Percentiles rank a stretch among this genome's conserved stretches.
Conservation (phyloP, 768 basidiomycete genomes). For the Boletales sp. region DNA sequence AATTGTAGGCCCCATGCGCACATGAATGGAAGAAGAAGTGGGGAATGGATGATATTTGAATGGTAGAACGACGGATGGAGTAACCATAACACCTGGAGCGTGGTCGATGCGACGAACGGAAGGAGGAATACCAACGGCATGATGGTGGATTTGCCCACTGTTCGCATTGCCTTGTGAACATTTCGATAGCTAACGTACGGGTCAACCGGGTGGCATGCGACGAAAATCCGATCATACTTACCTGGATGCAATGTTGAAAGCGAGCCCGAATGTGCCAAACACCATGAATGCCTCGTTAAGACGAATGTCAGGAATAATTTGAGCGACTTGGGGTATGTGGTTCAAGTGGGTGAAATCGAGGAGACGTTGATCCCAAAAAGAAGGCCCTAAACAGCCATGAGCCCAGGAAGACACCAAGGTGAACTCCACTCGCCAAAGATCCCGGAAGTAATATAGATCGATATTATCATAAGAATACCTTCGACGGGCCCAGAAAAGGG, state of each 20-base stretch:
- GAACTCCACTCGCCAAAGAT: constrained; percentile 51
- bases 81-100: constrained; percentile 82
- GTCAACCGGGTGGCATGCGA: constrained; percentile 4
- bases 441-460: constrained; percentile 76
- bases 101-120: constrained; percentile 71
- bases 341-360: constrained; percentile 57
- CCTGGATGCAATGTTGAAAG: constrained; percentile 79
- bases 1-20: constrained; percentile 93
- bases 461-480: constrained; percentile 84
- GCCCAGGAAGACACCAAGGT: background rate
- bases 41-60: constrained; percentile 70
- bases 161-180: constrained; percentile 60
- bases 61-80: constrained; percentile 57
- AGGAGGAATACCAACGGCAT: constrained; percentile 70
- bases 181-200: constrained; percentile 62
- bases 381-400: constrained; percentile 49
- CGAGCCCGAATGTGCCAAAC: constrained; percentile 64
- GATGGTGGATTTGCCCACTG: constrained; percentile 38
- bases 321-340: constrained; percentile 43
- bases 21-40: constrained; percentile 82
- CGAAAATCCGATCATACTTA: constrained; percentile 24
- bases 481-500: constrained; percentile 95
- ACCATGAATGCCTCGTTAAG: constrained; percentile 89
- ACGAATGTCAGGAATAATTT: constrained; percentile 58
- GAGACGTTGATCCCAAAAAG: constrained; percentile 76